phyloP scores from a whole-genome alignment of 441 rosid genomes.

The Bocquillonia castaneifolia region DNA sequence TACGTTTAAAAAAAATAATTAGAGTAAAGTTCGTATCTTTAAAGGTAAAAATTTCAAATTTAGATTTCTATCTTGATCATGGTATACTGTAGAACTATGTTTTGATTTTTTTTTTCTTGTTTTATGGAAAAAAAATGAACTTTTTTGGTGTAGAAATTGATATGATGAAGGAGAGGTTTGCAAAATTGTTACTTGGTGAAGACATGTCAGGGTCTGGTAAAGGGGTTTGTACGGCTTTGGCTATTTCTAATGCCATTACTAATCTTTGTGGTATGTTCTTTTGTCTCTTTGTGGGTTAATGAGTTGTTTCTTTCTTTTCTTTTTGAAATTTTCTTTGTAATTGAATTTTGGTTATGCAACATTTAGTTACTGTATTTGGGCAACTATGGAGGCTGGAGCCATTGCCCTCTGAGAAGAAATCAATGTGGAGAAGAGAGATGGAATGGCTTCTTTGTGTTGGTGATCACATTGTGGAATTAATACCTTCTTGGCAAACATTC shows the following conservation, averaged over 20 bases:
- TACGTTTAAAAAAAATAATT: neutral
- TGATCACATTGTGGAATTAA: slow-evolving; percentile 91
- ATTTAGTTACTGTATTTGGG: slow-evolving; percentile 78
- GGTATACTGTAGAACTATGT: neutral
- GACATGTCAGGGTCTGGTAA: slow-evolving; percentile 99
- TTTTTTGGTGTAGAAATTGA: slow-evolving; percentile 52
- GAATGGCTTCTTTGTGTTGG: slow-evolving; percentile 90
- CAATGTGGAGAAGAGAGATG: slow-evolving; percentile 99
- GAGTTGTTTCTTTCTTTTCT: slow-evolving; percentile 4
- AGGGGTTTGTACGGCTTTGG: slow-evolving; percentile 88
- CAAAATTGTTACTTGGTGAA: slow-evolving; percentile 90
- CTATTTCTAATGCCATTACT: slow-evolving; percentile 91
- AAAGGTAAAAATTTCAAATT: slow-evolving; percentile 9
- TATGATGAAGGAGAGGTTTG: slow-evolving; percentile 94
- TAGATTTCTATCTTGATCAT: neutral
- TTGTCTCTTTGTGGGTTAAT: slow-evolving; percentile 20
- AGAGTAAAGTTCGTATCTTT: neutral
- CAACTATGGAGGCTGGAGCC: slow-evolving; percentile 97
- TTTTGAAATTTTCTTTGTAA: slow-evolving; percentile 11
- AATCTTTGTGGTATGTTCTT: slow-evolving; percentile 79
- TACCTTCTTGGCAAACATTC: slow-evolving; percentile 87
- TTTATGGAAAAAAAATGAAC: neutral
- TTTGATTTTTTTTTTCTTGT: neutral
- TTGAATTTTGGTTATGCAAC: slow-evolving; percentile 11
- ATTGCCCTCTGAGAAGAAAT: slow-evolving; percentile 65